Evolutionary conservation across 768 basidiomycete genomes (phyloP).

Genomic region (Gyrodon lividus): DNA sequence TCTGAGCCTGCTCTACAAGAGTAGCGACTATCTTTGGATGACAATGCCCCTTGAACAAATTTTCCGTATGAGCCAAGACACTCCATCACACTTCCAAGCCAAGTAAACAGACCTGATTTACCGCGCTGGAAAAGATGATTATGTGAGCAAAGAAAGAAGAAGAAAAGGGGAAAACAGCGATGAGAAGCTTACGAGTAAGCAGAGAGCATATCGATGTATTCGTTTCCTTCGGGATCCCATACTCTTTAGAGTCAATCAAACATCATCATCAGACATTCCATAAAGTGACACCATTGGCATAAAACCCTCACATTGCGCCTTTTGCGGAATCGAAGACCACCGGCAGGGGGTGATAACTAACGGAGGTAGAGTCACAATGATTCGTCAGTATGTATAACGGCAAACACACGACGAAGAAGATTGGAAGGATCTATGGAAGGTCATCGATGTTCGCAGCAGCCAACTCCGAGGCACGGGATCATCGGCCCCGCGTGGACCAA

Average conservation of each 20-base stretch:
- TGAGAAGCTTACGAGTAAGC: constrained; percentile 81
- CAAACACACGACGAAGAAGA: constrained; percentile 23
- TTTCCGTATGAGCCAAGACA: constrained; percentile 12
- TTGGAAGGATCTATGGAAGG: constrained; percentile 9
- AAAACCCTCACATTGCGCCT: constrained; percentile 80
- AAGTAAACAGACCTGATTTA: constrained; percentile 69
- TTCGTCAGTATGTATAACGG: constrained; percentile 31
- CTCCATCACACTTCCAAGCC: constrained; percentile 8
- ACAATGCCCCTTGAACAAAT: constrained; percentile 72
- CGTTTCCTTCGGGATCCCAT: constrained; percentile 93
- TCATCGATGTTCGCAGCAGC: constrained; percentile 11
- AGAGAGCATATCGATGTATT: constrained; percentile 97
- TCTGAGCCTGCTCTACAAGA: constrained; percentile 80
- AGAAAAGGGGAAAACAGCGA: constrained; percentile 1
- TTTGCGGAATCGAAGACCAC: constrained; percentile 89
- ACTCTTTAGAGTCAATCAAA: constrained; percentile 43
- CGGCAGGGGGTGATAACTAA: constrained; percentile 93
- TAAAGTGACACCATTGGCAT: constrained; percentile 23
- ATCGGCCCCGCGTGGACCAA: neutral
- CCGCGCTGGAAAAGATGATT: constrained; percentile 50
- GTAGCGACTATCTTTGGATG: constrained; percentile 85
- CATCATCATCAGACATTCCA: neutral
- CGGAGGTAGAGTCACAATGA: constrained; percentile 44
- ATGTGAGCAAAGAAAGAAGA: constrained; percentile 1
- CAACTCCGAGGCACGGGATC: constrained; percentile 27